Base-by-base conservation (phyloP, 2,329 filamentous ascomycete species). In the Dactylella cylindrospora region DNA sequence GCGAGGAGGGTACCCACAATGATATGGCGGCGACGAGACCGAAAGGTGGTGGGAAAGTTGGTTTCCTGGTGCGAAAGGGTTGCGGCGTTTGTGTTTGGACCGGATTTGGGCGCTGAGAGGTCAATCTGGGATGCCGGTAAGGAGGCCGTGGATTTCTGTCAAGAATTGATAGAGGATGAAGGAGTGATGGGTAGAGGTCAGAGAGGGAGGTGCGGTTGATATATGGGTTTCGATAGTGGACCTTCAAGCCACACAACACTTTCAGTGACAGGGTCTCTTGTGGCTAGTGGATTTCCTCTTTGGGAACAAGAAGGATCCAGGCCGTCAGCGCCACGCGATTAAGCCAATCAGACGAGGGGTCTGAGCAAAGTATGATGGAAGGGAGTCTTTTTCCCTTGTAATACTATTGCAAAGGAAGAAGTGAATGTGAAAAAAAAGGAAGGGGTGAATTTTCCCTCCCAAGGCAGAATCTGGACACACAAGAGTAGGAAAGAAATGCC, bases 1-100 rank as follows among this genome's bases (percentile, higher is more conserved):
- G 49, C 35, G 57, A 62, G 57, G 57, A 62, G 57, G 57, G 57
- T 62, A 62, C 57, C 57, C 57, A 54, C 28, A 43, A 41, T 44
- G 49, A 54, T 49, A 49, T 33, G 29, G 49, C 57, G 51, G 32
- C 33, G 26, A 49, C 32, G 28, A 20, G 31, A 31, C 17, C 6
- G 49, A 43, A 62, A 49, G 36, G 28, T 7, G 41, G 26, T 28
- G 39, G 22, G 54, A 61, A 62, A 54, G 39, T 25, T 23, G 43
- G 43, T 54, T 54, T 31, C 44, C 41, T 39, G 49, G 31, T 44
- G 57, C 49, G 33, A 49, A 62, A n/a, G 49, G 26, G 13, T 41
- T 40, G 44, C 12, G 40, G 49, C 45, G 54, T 54, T 54, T 54
- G 54, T 62, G 45, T 33, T 62, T 19, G 32, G 20, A 35, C 44